Evolutionary conservation across 1,284 basidiomycete species (phyloP).

Genomic region (Leccinum fallax): DNA sequence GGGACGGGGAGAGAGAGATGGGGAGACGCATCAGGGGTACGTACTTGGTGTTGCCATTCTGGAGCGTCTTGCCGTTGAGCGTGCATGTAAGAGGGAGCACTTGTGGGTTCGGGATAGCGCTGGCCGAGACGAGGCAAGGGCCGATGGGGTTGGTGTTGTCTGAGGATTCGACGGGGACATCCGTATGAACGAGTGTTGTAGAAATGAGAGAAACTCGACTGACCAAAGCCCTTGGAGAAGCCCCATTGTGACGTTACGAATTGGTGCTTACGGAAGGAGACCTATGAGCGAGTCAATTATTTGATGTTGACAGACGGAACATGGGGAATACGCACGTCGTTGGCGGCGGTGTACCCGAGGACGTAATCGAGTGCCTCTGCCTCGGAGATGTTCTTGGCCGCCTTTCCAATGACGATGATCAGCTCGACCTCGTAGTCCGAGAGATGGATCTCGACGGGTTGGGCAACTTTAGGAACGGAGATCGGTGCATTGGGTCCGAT

Average conservation of each 20-base stretch:
- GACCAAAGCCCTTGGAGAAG: conserved; percentile 84
- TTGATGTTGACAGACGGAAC: no score
- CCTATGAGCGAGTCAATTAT: conserved; percentile 38
- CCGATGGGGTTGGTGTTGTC: conserved; percentile 79
- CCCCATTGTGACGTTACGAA: conserved; percentile 78
- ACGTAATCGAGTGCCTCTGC: conserved; percentile 81
- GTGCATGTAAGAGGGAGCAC: conserved; percentile 62
- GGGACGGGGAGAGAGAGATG: no score
- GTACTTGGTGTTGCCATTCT: conserved; percentile 75
- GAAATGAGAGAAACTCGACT: neutral
- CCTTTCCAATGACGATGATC: conserved; percentile 81
- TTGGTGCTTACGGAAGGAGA: conserved; percentile 81
- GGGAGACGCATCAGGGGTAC: conserved; percentile 22
- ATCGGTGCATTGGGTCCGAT: conserved; percentile 72
- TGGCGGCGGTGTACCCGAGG: conserved; percentile 77
- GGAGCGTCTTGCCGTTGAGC: conserved; percentile 70
- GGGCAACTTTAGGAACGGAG: conserved; percentile 66
- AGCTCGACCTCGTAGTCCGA: conserved; percentile 92
- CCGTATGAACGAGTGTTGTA: neutral
- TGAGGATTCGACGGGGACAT: conserved; percentile 25
- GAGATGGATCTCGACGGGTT: conserved; percentile 70
- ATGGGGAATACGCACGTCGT: conserved; percentile 57
- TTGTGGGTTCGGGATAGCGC: conserved; percentile 71
- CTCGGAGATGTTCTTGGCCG: conserved; percentile 76
- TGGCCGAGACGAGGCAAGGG: conserved; percentile 72